Conservation (phyloP, 331 rosid genomes). For the Saraca asoca region DNA sequence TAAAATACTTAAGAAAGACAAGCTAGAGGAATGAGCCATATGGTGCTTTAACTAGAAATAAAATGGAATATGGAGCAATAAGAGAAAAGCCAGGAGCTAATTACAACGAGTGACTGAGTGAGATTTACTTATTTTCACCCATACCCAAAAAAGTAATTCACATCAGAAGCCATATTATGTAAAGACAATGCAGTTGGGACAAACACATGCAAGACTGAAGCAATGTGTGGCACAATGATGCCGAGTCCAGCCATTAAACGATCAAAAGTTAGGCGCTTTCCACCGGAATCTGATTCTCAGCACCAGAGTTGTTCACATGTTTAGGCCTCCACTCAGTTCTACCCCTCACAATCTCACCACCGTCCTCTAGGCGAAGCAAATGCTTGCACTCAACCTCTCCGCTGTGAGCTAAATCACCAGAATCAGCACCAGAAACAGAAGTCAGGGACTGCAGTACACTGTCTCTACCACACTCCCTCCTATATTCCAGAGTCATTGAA, state of each 20-base stretch:
- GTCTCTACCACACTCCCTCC: conserved; percentile 97
- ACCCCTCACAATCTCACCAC: conserved; percentile 83
- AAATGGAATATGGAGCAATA: conserved; percentile 29
- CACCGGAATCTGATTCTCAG: conserved; percentile 47
- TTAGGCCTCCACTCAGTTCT: conserved; percentile 95
- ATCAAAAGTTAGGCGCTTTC: conserved; percentile 36
- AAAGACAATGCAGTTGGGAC: conserved; percentile 29
- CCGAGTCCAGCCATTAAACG: conserved; percentile 34
- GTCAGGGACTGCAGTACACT: conserved; percentile 82
- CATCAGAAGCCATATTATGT: conserved; percentile 36
- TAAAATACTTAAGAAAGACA: conserved; percentile 42
- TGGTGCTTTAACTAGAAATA: conserved; percentile 29
- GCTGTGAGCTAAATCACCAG: conserved; percentile 45
- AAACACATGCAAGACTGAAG: background rate
- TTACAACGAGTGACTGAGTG: conserved; percentile 72
- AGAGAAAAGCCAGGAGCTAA: conserved; percentile 49
- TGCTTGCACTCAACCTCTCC: conserved; percentile 75
- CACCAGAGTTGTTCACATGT: conserved; percentile 43
- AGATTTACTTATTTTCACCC: conserved; percentile 42
- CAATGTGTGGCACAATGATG: conserved; percentile 32
- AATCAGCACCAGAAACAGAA: conserved; percentile 51
- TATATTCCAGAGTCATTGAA: conserved; percentile 75
- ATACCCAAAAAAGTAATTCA: conserved; percentile 38
- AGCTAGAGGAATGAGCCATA: conserved; percentile 35
- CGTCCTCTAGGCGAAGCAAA: conserved; percentile 80